A percentile compares a stretch with the other conserved stretches of the same genome.
Conservation (phyloP, 345 rosid genomes). For the Reutealis trisperma region DNA sequence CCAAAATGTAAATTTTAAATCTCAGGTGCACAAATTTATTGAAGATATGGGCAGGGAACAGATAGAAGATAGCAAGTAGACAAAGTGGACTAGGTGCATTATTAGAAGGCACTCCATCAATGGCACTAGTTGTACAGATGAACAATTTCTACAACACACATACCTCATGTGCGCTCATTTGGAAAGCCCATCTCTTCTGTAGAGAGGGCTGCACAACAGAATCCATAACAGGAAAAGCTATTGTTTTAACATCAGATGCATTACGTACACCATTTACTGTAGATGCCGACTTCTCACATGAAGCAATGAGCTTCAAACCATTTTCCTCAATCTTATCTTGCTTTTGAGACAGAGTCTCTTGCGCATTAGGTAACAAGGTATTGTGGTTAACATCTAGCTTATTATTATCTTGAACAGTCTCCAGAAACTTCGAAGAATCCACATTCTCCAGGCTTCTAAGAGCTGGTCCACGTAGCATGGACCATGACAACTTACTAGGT, state of each 20-base stretch:
- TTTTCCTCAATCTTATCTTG: slow-evolving; percentile 26
- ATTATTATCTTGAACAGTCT: slow-evolving; percentile 41
- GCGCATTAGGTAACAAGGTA: slow-evolving; percentile 23
- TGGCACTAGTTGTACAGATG: not conserved
- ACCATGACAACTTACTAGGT: slow-evolving; percentile 70
- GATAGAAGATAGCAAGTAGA: not conserved
- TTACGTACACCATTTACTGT: slow-evolving; percentile 36
- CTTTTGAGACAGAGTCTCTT: slow-evolving; percentile 38
- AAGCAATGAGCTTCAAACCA: slow-evolving; percentile 22
- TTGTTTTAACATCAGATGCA: slow-evolving; percentile 28
- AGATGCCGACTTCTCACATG: slow-evolving; percentile 32
- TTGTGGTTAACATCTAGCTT: slow-evolving; percentile 27
- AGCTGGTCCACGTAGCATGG: slow-evolving; percentile 74
- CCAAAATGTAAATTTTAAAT: not conserved
- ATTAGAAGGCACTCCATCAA: not conserved
- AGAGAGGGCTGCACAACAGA: slow-evolving; percentile 32
- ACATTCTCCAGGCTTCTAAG: slow-evolving; percentile 71
- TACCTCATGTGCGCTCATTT: slow-evolving; percentile 89
- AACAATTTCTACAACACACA: not conserved
- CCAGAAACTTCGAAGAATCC: slow-evolving; percentile 55
- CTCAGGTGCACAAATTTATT: not conserved
- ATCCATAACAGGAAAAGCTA: slow-evolving; percentile 36
- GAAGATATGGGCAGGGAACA: not conserved
- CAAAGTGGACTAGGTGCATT: not conserved
- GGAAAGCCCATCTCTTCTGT: slow-evolving; percentile 56